A percentile compares a stretch with the other conserved stretches of the same genome.
Conservation (phyloP, 1,284 basidiomycete genomes). For the Schizopora paradoxa region DNA sequence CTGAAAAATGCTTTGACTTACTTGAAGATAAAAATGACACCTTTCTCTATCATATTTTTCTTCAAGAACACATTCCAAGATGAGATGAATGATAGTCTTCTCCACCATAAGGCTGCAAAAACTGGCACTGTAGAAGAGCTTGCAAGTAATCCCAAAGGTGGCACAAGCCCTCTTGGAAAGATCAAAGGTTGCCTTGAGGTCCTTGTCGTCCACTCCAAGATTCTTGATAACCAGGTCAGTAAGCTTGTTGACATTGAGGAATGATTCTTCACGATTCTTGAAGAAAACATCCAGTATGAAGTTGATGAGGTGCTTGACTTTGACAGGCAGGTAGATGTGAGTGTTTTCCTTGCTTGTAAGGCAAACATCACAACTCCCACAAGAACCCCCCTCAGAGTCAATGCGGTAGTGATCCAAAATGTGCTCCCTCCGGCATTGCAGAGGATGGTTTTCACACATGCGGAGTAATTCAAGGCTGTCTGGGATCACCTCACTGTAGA, state of each 20-base stretch:
- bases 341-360: background rate
- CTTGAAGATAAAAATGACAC: conserved; percentile 5
- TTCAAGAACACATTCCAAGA: background rate
- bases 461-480: background rate
- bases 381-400: background rate
- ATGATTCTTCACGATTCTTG: too few species aligned
- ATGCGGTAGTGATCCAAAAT: background rate
- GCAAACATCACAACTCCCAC: conserved; percentile 3
- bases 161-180: background rate
- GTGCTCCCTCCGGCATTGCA: background rate
- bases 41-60: background rate
- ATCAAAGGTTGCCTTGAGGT: background rate
- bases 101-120: background rate
- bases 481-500: background rate
- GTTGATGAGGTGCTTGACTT: too few species aligned
- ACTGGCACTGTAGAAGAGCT: background rate
- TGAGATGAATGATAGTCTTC: background rate
- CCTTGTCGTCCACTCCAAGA: background rate
- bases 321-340: background rate
- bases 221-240: background rate
- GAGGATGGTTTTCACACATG: conserved; percentile 1
- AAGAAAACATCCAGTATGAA: too few species aligned
- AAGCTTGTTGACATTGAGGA: too few species aligned
- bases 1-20: background rate
- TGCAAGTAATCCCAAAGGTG: background rate